A percentile compares a stretch with the other conserved stretches of the same genome.
Evolutionary conservation across 164 flowering plant genomes (phyloP).

Genomic region (Protea cynaroides): DNA sequence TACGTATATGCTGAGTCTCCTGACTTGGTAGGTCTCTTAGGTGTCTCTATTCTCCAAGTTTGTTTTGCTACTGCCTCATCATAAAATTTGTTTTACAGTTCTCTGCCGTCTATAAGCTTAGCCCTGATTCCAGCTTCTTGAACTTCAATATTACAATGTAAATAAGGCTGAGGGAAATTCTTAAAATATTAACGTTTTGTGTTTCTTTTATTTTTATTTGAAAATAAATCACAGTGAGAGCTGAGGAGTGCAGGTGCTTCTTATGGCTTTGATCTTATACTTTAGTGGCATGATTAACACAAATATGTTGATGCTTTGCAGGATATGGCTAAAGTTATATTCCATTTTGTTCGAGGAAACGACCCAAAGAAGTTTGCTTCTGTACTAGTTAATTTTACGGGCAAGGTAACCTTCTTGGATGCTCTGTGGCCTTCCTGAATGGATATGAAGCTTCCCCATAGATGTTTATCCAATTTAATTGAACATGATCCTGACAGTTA

Average conservation of each 20-base stretch:
- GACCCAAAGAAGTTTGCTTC: conserved; percentile 73
- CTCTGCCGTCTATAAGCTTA: too few species aligned
- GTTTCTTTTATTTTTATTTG: neutral
- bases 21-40: conserved; percentile 60
- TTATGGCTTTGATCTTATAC: neutral
- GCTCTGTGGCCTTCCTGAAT: neutral
- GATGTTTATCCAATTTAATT: neutral
- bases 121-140: too few species aligned
- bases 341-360: conserved; percentile 77
- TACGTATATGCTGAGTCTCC: conserved; percentile 84
- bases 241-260: neutral
- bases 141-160: neutral
- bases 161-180: neutral
- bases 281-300: neutral
- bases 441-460: neutral
- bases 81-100: neutral
- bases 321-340: conserved; percentile 79
- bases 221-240: neutral
- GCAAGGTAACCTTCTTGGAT: conserved; percentile 51
- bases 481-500: neutral
- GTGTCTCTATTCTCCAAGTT: neutral
- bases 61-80: neutral
- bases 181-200: neutral
- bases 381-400: conserved; percentile 75
- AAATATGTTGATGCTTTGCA: conserved; percentile 28